Evolutionary conservation across 257 asterid genomes (phyloP).

Genomic region (Nicotiana benthamiana): DNA sequence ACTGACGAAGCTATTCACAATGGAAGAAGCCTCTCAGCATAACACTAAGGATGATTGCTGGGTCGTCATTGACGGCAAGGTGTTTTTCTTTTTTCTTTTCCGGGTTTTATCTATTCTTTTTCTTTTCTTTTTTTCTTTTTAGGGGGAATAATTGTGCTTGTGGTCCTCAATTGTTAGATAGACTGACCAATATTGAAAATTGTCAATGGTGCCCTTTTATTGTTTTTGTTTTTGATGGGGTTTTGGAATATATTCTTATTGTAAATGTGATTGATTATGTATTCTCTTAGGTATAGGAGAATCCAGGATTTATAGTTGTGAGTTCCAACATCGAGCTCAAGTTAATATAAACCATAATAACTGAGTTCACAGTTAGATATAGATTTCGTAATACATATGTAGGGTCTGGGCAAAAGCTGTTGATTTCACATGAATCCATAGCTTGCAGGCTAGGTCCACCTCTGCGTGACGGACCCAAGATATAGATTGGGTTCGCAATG

Average conservation of each 20-base stretch:
- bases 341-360: no score
- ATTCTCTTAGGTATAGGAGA: neutral
- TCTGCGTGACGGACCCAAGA: neutral
- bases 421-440: no score
- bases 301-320: no score
- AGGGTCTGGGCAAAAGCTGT: no score
- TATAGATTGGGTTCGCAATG: neutral
- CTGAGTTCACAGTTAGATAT: no score
- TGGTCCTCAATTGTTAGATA: neutral
- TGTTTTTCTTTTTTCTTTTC: neutral
- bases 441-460: no score
- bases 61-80: constrained; percentile 85
- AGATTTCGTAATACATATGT: no score
- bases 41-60: constrained; percentile 81
- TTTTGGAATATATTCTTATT: neutral
- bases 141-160: neutral
- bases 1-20: constrained; percentile 53
- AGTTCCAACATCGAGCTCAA: no score
- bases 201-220: neutral
- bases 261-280: neutral
- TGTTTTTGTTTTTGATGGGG: neutral
- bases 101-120: neutral
- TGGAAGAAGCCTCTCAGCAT: constrained; percentile 79
- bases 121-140: neutral
- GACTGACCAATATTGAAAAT: no score